Conservation (phyloP, 345 rosid species). For the Microthlaspi erraticum region DNA sequence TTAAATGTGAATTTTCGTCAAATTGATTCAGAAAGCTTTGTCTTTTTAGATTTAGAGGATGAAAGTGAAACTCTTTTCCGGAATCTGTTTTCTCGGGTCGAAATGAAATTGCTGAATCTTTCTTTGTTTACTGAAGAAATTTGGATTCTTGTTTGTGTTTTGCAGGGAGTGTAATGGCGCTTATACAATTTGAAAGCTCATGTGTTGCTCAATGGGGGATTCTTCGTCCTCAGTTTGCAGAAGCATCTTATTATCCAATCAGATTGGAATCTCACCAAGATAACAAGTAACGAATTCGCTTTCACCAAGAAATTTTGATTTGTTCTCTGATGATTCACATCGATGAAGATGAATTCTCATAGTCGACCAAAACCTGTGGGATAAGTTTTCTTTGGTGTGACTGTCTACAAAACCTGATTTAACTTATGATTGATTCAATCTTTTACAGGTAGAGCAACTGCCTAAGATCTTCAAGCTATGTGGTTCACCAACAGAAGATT, state of each 20-base stretch:
- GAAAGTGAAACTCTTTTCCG: slow-evolving; percentile 27
- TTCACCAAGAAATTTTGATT: background rate
- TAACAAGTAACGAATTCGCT: slow-evolving; percentile 46
- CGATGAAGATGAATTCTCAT: no score
- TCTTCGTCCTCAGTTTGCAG: slow-evolving; percentile 58
- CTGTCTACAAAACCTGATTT: background rate
- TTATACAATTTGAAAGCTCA: slow-evolving; percentile 78
- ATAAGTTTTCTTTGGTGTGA: no score
- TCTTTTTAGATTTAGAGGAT: background rate
- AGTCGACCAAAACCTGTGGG: no score
- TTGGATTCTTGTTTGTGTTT: slow-evolving; percentile 21
- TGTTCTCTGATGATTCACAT: no score
- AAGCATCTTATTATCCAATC: slow-evolving; percentile 51
- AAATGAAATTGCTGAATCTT: slow-evolving; percentile 16
- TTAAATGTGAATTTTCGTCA: background rate
- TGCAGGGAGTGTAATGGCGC: slow-evolving; percentile 68
- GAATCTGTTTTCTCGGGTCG: no score
- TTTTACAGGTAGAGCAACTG: slow-evolving; percentile 78
- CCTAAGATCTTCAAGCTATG: slow-evolving; percentile 85
- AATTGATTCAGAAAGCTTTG: background rate
- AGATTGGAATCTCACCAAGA: slow-evolving; percentile 48
- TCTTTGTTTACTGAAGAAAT: background rate
- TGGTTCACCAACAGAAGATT: slow-evolving; percentile 82
- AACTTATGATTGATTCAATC: background rate
- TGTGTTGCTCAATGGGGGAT: slow-evolving; percentile 80